Percentiles rank a stretch among this genome's conserved stretches.
Conservation (phyloP, 1,284 basidiomycete species). For the Apiotrichum veenhuisii region DNA sequence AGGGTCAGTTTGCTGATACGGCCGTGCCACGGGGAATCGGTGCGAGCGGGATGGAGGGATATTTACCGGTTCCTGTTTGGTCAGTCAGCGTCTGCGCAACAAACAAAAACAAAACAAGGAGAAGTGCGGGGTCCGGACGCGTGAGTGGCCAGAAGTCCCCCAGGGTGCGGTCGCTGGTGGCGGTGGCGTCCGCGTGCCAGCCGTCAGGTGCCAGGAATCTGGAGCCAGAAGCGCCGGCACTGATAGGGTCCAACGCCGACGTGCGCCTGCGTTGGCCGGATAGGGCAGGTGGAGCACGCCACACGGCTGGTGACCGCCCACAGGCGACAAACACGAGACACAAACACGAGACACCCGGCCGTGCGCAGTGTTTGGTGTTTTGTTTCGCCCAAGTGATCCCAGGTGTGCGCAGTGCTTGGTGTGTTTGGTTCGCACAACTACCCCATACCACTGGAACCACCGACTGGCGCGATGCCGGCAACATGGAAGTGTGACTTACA, state of each 20-base stretch:
- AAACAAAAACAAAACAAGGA: neutral
- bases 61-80: conserved; percentile 36
- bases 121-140: no score
- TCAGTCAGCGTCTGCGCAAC: neutral
- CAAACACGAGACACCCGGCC: no score
- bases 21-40: neutral
- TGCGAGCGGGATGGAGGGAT: neutral
- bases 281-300: neutral
- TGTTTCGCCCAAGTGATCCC: no score
- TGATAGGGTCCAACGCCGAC: neutral
- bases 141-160: neutral
- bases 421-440: no score
- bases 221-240: no score
- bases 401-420: no score
- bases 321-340: neutral
- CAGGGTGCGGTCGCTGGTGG: neutral
- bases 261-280: neutral
- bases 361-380: no score
- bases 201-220: no score
- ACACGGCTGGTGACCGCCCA: neutral
- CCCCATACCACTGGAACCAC: no score
- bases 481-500: no score
- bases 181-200: neutral
- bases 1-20: neutral
- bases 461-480: no score